phyloP scores from a whole-genome alignment of 306 rosid species.

The Lablab purpureus region DNA sequence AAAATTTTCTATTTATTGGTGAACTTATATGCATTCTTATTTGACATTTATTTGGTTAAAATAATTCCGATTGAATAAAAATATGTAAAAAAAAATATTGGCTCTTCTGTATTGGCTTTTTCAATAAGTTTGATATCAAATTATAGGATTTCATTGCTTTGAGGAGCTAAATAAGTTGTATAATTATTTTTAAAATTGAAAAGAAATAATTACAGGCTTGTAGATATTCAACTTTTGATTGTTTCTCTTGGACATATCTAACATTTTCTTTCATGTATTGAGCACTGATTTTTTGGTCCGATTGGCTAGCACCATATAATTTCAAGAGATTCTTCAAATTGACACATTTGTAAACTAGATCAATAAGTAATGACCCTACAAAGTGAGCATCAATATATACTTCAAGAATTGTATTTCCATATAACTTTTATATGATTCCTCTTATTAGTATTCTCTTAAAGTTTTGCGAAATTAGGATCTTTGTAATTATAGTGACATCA shows the following conservation, averaged over 20 bases:
- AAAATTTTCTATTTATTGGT: neutral
- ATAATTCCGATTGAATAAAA: neutral
- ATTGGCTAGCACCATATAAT: constrained; percentile 6
- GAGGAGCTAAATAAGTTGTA: constrained; percentile 7
- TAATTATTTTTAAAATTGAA: neutral
- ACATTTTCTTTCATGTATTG: neutral
- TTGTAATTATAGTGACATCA: too few species aligned
- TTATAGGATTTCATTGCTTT: constrained; percentile 5
- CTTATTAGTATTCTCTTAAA: too few species aligned
- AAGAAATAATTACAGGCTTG: constrained; percentile 17
- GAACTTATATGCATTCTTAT: neutral
- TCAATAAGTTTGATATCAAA: neutral
- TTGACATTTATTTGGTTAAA: neutral
- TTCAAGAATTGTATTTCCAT: too few species aligned
- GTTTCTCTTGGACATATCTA: neutral
- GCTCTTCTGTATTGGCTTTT: neutral
- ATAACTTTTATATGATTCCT: too few species aligned
- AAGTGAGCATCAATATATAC: too few species aligned
- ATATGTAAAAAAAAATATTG: neutral
- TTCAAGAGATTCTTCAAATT: neutral
- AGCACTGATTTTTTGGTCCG: neutral
- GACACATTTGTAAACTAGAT: neutral
- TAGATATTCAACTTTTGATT: constrained; percentile 1
- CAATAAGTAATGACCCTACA: neutral
- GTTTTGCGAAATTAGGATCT: too few species aligned